A percentile compares a stretch with the other conserved stretches of the same genome.
Conservation (phyloP, 2,329 filamentous ascomycete species). For the Escovopsis weberi region DNA sequence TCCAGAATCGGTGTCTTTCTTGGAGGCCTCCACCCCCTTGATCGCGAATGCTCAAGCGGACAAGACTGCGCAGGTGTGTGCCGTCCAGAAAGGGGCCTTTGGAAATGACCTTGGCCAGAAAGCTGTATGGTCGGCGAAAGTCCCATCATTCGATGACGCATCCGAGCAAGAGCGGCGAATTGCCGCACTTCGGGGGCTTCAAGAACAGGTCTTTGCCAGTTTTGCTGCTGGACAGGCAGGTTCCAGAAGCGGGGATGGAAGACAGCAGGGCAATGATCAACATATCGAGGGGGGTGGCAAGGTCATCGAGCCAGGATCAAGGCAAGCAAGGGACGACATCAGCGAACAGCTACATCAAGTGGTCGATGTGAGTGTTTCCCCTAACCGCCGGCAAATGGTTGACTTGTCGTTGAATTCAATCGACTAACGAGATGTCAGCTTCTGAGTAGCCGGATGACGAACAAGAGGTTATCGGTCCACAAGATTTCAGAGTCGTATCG, state of each 20-base stretch:
- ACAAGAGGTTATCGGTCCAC: constrained; percentile 10
- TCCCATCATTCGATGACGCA: neutral
- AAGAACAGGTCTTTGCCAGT: neutral
- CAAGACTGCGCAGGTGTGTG: too few relatives aligned
- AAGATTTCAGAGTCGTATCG: constrained; percentile 11
- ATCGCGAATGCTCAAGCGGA: too few relatives aligned
- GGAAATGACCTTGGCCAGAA: too few relatives aligned
- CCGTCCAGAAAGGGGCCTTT: too few relatives aligned
- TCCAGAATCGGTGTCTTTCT: neutral
- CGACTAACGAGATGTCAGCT: constrained; percentile 6
- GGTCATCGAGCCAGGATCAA: neutral
- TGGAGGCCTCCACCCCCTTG: neutral
- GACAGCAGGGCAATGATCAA: neutral
- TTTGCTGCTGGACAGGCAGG: neutral
- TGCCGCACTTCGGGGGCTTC: neutral
- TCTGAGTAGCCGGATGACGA: constrained; percentile 11
- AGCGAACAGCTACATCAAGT: constrained; percentile 9
- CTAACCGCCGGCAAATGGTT: neutral
- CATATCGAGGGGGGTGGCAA: neutral
- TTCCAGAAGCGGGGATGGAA: neutral
- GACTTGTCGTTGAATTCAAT: neutral
- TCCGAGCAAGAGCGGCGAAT: neutral
- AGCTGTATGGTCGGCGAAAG: neutral
- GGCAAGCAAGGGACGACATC: neutral
- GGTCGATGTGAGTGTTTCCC: constrained; percentile 12